phyloP scores from a whole-genome alignment of 2,329 filamentous ascomycete genomes.

The Verticillium nubilum region DNA sequence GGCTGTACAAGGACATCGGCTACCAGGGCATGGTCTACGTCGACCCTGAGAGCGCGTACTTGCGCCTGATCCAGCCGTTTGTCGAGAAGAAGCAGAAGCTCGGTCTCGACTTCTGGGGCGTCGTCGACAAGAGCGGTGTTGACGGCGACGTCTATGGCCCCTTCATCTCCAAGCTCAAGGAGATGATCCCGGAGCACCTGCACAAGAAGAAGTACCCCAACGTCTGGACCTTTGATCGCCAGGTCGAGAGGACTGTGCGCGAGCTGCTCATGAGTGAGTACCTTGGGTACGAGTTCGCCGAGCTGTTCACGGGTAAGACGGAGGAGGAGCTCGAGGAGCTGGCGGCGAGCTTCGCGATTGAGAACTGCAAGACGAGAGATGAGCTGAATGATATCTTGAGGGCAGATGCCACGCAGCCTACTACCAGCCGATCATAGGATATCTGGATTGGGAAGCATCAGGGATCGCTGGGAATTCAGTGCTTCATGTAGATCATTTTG shows the following conservation, averaged over 20 bases:
- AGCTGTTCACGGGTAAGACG: conserved; percentile 44
- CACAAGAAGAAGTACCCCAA: conserved; percentile 40
- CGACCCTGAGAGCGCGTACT: conserved; percentile 39
- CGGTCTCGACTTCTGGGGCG: conserved; percentile 51
- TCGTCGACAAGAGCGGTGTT: conserved; percentile 19
- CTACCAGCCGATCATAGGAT: background rate
- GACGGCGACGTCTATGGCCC: conserved; percentile 32
- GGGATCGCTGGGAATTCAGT: too few species aligned
- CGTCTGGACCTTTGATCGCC: conserved; percentile 43
- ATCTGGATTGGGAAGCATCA: too few species aligned
- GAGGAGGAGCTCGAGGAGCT: conserved; percentile 48
- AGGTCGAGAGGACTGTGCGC: conserved; percentile 38
- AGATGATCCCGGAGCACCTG: conserved; percentile 34
- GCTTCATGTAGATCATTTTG: too few species aligned
- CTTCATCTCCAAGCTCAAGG: conserved; percentile 33
- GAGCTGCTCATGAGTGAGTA: conserved; percentile 39
- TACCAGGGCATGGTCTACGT: conserved; percentile 51
- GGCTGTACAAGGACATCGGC: conserved; percentile 54
- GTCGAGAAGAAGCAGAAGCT: conserved; percentile 49
- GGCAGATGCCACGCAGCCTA: conserved; percentile 26
- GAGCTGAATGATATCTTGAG: conserved; percentile 45
- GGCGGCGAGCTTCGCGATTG: conserved; percentile 44
- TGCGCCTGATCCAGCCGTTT: conserved; percentile 43
- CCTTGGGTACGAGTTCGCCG: conserved; percentile 48
- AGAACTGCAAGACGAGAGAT: conserved; percentile 46